Evolutionary conservation across 73 alveolate species (phyloP).

Genomic region (Paraurostyla sp.): DNA sequence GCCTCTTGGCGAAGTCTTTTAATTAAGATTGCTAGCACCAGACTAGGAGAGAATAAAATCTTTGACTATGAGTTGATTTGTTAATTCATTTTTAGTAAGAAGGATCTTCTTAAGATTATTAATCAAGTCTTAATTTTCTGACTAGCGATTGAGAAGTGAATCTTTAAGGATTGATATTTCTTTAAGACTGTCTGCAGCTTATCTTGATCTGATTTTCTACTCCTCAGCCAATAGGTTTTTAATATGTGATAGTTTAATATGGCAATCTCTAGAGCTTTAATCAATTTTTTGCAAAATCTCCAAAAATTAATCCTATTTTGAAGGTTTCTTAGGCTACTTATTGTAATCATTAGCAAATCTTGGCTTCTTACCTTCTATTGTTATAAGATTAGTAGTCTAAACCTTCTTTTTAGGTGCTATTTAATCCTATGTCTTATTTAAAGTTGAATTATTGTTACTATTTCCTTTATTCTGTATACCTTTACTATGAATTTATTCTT

Average conservation of each 20-base stretch:
- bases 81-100: slow-evolving; percentile 19
- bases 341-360: slow-evolving; percentile 53
- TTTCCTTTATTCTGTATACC: no score
- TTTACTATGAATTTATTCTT: neutral
- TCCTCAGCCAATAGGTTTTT: neutral
- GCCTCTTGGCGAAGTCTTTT: slow-evolving; percentile 24
- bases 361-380: slow-evolving; percentile 53
- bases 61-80: slow-evolving; percentile 4
- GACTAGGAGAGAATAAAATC: no score
- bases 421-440: slow-evolving; percentile 10
- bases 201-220: slow-evolving; percentile 7
- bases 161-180: slow-evolving; percentile 27
- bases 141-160: neutral
- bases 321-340: slow-evolving; percentile 2
- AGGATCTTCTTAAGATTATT: slow-evolving; percentile 15
- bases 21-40: no score
- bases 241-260: neutral
- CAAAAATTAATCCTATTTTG: neutral
- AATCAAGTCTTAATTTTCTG: slow-evolving; percentile 7
- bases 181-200: slow-evolving; percentile 19
- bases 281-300: neutral
- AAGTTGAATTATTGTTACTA: neutral
- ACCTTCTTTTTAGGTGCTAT: slow-evolving; percentile 22
- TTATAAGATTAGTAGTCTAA: slow-evolving; percentile 25
- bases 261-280: neutral